Percentiles rank a stretch among this genome's conserved stretches.
Conservation (phyloP, 2,329 filamentous ascomycete genomes). For the Tolypocladium amazonense region DNA sequence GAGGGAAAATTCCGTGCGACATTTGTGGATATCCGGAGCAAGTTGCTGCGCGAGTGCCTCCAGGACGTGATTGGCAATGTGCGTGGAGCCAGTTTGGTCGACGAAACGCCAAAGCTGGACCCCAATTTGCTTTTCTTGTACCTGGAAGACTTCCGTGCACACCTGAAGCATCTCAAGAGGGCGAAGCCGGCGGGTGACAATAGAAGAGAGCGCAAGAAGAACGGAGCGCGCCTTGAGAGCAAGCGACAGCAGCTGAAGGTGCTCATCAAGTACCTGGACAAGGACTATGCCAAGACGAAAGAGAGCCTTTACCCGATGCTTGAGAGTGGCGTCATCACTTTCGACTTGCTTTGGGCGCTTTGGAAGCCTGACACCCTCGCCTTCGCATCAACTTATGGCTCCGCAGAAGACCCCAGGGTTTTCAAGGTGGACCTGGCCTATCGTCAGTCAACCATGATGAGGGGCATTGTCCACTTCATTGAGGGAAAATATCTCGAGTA, state of each 20-base stretch:
- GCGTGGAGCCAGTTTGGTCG: constrained; percentile 59
- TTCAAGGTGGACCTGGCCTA: constrained; percentile 73
- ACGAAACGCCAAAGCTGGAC: constrained; percentile 64
- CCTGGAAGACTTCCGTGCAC: constrained; percentile 61
- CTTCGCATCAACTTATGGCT: constrained; percentile 68
- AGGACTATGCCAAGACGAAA: constrained; percentile 69
- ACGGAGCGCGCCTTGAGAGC: constrained; percentile 42
- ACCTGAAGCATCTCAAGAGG: constrained; percentile 54
- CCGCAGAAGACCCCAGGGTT: constrained; percentile 63
- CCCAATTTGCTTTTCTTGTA: constrained; percentile 65
- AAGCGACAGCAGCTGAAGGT: constrained; percentile 60
- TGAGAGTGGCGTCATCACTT: constrained; percentile 75
- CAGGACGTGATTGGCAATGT: constrained; percentile 26
- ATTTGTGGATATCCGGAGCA: constrained; percentile 76
- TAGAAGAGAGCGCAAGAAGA: constrained; percentile 51
- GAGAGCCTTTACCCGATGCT: constrained; percentile 71
- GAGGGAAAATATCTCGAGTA: constrained; percentile 78
- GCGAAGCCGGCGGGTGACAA: constrained; percentile 34
- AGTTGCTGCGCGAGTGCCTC: constrained; percentile 57
- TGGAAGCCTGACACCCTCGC: constrained; percentile 80
- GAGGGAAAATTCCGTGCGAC: constrained; percentile 69
- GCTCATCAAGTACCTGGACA: constrained; percentile 65
- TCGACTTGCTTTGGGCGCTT: constrained; percentile 78
- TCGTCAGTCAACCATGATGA: constrained; percentile 58
- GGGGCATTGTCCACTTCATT: constrained; percentile 65